A percentile compares a stretch with the other conserved stretches of the same genome.
Evolutionary conservation across 2,329 filamentous ascomycete genomes (phyloP).

Genomic region (Colletotrichum sp.): DNA sequence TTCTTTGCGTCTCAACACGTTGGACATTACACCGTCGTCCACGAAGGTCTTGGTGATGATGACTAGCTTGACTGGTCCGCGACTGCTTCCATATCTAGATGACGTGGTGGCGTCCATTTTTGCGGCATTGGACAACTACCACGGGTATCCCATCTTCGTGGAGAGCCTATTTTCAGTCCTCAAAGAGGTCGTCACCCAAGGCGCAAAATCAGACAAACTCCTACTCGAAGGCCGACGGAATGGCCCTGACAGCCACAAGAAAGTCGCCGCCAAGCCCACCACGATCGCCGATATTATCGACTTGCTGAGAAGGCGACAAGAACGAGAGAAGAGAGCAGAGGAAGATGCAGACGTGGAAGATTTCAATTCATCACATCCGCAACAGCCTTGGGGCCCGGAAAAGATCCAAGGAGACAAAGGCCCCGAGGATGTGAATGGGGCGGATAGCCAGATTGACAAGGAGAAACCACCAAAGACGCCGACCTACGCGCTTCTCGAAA

Average conservation of each 20-base stretch:
- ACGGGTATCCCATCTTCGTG: constrained; percentile 87
- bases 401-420: constrained; percentile 13
- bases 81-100: constrained; percentile 85
- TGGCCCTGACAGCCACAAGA: constrained; percentile 46
- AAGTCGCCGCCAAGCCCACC: constrained; percentile 32
- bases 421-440: constrained; percentile 28
- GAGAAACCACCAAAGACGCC: constrained; percentile 74
- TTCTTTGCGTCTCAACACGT: constrained; percentile 85
- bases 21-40: constrained; percentile 90
- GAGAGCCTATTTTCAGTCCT: constrained; percentile 85
- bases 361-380: constrained; percentile 34
- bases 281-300: constrained; percentile 53
- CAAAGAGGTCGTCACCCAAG: constrained; percentile 83
- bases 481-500: constrained; percentile 80
- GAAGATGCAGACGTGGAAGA: constrained; percentile 36
- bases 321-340: constrained; percentile 31
- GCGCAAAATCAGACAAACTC: constrained; percentile 63
- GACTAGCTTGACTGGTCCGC: constrained; percentile 83
- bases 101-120: constrained; percentile 93
- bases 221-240: constrained; percentile 47
- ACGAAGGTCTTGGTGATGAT: constrained; percentile 94
- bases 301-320: constrained; percentile 52
- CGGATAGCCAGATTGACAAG: constrained; percentile 14
- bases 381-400: constrained; percentile 34
- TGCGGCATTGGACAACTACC: constrained; percentile 90